Evolutionary conservation across 2,329 filamentous ascomycete genomes (phyloP).

Genomic region (Didymosphaeria variabile): DNA sequence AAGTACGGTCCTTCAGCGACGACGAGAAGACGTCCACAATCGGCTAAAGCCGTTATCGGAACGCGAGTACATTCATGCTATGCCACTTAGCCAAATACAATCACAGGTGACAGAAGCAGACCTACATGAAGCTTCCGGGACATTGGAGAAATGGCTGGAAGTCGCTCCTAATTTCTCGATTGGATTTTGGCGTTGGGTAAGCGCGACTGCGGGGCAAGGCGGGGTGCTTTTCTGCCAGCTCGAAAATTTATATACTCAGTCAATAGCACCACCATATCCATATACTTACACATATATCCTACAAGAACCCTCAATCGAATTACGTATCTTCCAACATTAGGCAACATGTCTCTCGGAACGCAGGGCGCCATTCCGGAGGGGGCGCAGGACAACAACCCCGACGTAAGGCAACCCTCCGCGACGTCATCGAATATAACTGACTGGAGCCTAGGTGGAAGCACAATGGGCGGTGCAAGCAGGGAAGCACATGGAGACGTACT

Average conservation of each 20-base stretch:
- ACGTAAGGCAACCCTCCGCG: constrained; percentile 58
- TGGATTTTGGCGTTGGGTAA: constrained; percentile 45
- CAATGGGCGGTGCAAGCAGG: constrained; percentile 99
- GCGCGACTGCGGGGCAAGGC: constrained; percentile 34
- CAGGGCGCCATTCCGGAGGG: constrained; percentile 47
- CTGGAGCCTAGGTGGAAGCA: constrained; percentile 82
- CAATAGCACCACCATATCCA: neutral
- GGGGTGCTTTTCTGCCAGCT: constrained; percentile 30
- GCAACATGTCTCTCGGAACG: constrained; percentile 49
- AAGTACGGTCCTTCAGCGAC: constrained; percentile 56
- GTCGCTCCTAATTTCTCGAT: constrained; percentile 26
- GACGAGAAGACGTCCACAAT: constrained; percentile 48
- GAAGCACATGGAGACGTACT: constrained; percentile 97
- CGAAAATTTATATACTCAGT: constrained; percentile 32
- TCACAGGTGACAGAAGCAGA: constrained; percentile 5
- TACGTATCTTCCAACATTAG: neutral
- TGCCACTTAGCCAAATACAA: constrained; percentile 23
- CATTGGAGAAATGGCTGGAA: constrained; percentile 42
- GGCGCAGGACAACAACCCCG: constrained; percentile 74
- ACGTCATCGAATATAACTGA: constrained; percentile 33
- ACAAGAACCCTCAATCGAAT: neutral
- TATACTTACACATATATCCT: neutral
- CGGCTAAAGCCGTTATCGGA: constrained; percentile 57
- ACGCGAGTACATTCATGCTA: constrained; percentile 52
- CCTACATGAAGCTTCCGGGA: constrained; percentile 46